Conservation (phyloP, 2,329 filamentous ascomycete species). For the Alternaria atra region DNA sequence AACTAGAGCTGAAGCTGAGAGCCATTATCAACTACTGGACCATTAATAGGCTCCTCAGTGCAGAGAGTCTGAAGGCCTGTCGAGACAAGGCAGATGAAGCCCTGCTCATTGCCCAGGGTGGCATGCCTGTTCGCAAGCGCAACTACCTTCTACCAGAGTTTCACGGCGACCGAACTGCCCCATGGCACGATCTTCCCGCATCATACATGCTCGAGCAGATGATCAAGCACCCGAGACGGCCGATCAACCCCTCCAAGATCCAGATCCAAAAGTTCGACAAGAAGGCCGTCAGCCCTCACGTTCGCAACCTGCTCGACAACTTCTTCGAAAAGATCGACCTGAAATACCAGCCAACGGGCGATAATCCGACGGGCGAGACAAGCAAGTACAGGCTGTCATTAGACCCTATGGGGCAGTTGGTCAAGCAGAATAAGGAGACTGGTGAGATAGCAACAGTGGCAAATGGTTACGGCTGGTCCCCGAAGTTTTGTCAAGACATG, state of each 20-base stretch:
- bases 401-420: slow-evolving; percentile 77
- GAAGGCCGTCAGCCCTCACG: slow-evolving; percentile 69
- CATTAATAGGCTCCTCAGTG: slow-evolving; percentile 69
- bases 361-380: slow-evolving; percentile 44
- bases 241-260: slow-evolving; percentile 76
- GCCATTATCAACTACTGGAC: slow-evolving; percentile 75
- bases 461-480: slow-evolving; percentile 90
- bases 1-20: slow-evolving; percentile 67
- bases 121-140: slow-evolving; percentile 58
- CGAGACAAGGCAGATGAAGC: slow-evolving; percentile 63
- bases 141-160: slow-evolving; percentile 75
- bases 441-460: slow-evolving; percentile 72
- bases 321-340: slow-evolving; percentile 69
- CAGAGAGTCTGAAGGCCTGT: slow-evolving; percentile 66
- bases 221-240: slow-evolving; percentile 75
- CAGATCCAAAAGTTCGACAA: slow-evolving; percentile 70
- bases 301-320: slow-evolving; percentile 75
- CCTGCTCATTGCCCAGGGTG: slow-evolving; percentile 44
- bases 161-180: slow-evolving; percentile 76
- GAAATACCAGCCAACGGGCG: slow-evolving; percentile 59
- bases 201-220: slow-evolving; percentile 83
- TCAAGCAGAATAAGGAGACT: slow-evolving; percentile 71
- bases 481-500: slow-evolving; percentile 82
- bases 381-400: slow-evolving; percentile 60
- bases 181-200: slow-evolving; percentile 85